Evolutionary conservation across 176 grass and related monocot genomes (phyloP), one percentile per base, ranked within the genome.

Genomic region (Lolium perenne): DNA sequence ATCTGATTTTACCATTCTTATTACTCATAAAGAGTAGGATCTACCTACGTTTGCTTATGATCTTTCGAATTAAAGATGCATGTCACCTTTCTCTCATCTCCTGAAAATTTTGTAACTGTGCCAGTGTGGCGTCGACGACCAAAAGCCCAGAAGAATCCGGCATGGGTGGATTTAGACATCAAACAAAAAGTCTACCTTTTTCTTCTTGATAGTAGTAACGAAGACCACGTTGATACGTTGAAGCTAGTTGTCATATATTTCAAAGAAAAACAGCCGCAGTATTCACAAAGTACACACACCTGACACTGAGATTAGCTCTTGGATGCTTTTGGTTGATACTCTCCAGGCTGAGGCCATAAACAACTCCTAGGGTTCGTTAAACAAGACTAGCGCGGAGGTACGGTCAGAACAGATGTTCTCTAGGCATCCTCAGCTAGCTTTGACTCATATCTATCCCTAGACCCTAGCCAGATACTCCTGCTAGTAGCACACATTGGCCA

Each of bases 341-440:
- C 80, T 68, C 48, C 74, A 79, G 68, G 85, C 80, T 15, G 57
- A 87, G 29, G 11, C 69, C 69, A 62, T 84, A 84, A 91, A 87
- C 10, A 69, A 87, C 22, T 84, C 89, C 68, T 91, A 75, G 89
- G 81, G 75, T 13, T 76, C 75, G 89, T 75, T 81, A 87, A 91
- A 84, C 38, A 91, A 87, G 21, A 70, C 50, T 76, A 75, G 8
- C 62, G 47, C 41, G 17, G 67, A 7, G 2, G 85, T 91, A 91
- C 81, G 69, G 76, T 60, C 74, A 68, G 50, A 76, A 62, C 81
- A 87, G 85, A 91, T 76, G 83, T 87, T 84, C 71, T 80, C 38
- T 82, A 70, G 76, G 48, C 23, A 54, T 66, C 57, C 75, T 8
- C 68, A 22, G 15, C 60, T 61, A 81, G 76, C 76, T 91, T 91